These are phyloP conservation scores for Tremellales sp. DNA, from an alignment of 1,284 basidiomycete genomes.

Conservation along the genomic window DNA sequence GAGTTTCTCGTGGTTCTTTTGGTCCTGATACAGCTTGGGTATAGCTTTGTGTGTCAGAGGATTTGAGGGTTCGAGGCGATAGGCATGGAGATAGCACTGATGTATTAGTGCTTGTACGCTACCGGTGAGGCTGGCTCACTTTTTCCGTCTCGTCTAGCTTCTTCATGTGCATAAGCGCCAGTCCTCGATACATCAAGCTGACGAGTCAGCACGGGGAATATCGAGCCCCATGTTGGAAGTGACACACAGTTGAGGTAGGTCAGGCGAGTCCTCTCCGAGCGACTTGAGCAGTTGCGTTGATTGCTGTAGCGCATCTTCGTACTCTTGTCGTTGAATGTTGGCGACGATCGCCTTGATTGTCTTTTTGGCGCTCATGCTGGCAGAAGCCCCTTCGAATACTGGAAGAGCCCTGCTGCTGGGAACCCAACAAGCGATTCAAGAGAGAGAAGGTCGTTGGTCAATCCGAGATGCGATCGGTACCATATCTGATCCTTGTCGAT, in stretches of 20 bases:
- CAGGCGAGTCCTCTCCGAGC: constrained; percentile 56
- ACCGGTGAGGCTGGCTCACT: constrained; percentile 59
- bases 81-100: constrained; percentile 72
- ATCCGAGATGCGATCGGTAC: too few species aligned
- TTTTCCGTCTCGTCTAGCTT: constrained; percentile 71
- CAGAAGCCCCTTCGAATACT: too few species aligned
- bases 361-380: constrained; percentile 24
- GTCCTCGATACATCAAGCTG: constrained; percentile 76
- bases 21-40: constrained; percentile 66
- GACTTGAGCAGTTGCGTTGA: constrained; percentile 53
- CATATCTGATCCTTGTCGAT: constrained; percentile 6
- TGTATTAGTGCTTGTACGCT: too few species aligned
- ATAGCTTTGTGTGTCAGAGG: constrained; percentile 68
- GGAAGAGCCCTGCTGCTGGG: too few species aligned
- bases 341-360: constrained; percentile 73
- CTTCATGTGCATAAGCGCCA: constrained; percentile 69
- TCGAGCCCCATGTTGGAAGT: constrained; percentile 1
- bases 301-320: constrained; percentile 52
- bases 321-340: constrained; percentile 71
- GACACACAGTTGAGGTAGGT: constrained; percentile 65
- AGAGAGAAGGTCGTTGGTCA: constrained; percentile 1
- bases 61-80: constrained; percentile 60
- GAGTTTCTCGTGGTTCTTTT: constrained; percentile 61
- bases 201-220: not conserved
- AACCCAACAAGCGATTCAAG: not conserved